These are phyloP conservation scores for Lipomyces spencermartinsiae DNA, from an alignment of 805 yeast genomes.

Conservation along the genomic window DNA sequence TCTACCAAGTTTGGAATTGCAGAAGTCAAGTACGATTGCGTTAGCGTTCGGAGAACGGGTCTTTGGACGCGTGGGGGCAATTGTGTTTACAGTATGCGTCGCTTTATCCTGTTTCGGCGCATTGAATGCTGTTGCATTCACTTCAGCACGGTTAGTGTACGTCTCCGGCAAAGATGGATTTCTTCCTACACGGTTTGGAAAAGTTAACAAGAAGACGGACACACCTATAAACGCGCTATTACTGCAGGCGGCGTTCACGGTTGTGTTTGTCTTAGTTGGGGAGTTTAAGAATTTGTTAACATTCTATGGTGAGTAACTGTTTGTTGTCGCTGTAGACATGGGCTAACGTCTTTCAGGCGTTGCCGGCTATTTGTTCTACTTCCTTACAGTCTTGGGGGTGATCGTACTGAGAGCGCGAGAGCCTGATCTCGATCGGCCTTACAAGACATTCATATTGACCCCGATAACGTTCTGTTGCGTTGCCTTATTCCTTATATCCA, in stretches of 20 bases:
- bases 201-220: slow-evolving; percentile 37
- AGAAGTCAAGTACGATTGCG: slow-evolving; percentile 47
- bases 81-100: slow-evolving; percentile 46
- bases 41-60: slow-evolving; percentile 45
- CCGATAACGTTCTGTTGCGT: slow-evolving; percentile 49
- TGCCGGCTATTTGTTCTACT: slow-evolving; percentile 37
- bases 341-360: slow-evolving; percentile 30
- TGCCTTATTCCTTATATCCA: slow-evolving; percentile 47
- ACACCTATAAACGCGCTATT: slow-evolving; percentile 48
- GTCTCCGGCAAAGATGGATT: slow-evolving; percentile 47
- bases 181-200: slow-evolving; percentile 45
- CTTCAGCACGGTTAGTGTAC: slow-evolving; percentile 48
- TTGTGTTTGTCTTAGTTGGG: slow-evolving; percentile 47
- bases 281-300: slow-evolving; percentile 48
- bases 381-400: slow-evolving; percentile 49
- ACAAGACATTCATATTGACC: slow-evolving; percentile 47
- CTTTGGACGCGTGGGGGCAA: slow-evolving; percentile 43
- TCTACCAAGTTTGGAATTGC: slow-evolving; percentile 65
- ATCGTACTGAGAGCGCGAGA: slow-evolving; percentile 46
- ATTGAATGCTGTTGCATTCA: slow-evolving; percentile 49
- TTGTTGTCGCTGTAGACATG: slow-evolving; percentile 27
- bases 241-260: slow-evolving; percentile 45
- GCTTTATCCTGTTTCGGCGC: slow-evolving; percentile 52
- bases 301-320: slow-evolving; percentile 42
- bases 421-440: slow-evolving; percentile 49